Evolutionary conservation across 78 protist genomes (phyloP).

Genomic region (Emiliania huxleyi): DNA sequence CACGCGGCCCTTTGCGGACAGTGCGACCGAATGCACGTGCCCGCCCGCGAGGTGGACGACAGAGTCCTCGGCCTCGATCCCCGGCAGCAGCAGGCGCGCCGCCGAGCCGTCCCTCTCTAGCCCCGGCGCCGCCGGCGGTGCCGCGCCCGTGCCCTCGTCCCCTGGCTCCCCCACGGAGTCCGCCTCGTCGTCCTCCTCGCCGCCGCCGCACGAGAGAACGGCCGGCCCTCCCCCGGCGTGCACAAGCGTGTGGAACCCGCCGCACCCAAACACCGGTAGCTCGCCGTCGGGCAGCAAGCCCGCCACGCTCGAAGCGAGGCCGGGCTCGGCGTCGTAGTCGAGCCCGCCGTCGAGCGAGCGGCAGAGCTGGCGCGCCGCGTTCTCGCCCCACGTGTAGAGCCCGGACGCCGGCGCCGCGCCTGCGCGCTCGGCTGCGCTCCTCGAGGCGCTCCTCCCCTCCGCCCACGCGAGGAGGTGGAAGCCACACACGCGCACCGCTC

Average conservation of each 20-base stretch:
- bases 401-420: neutral
- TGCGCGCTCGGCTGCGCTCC: neutral
- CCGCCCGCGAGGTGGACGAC: neutral
- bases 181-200: neutral
- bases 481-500: neutral
- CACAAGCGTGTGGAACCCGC: neutral
- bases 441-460: too few relatives aligned
- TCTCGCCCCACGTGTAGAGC: neutral
- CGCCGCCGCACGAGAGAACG: neutral
- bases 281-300: neutral
- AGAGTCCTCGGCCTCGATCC: neutral
- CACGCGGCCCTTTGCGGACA: neutral
- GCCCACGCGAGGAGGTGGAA: neutral
- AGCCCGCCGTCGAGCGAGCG: neutral
- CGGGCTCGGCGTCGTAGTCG: neutral
- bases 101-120: too few relatives aligned
- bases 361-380: constrained; percentile 6
- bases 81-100: too few relatives aligned
- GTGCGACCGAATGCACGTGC: neutral
- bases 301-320: neutral
- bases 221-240: neutral
- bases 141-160: too few relatives aligned
- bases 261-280: neutral
- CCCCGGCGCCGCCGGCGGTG: too few relatives aligned
- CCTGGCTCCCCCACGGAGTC: too few relatives aligned